A percentile compares a stretch with the other conserved stretches of the same genome.
Evolutionary conservation across 2,329 filamentous ascomycete genomes (phyloP).

Genomic region (Aspergillus carbonarius): DNA sequence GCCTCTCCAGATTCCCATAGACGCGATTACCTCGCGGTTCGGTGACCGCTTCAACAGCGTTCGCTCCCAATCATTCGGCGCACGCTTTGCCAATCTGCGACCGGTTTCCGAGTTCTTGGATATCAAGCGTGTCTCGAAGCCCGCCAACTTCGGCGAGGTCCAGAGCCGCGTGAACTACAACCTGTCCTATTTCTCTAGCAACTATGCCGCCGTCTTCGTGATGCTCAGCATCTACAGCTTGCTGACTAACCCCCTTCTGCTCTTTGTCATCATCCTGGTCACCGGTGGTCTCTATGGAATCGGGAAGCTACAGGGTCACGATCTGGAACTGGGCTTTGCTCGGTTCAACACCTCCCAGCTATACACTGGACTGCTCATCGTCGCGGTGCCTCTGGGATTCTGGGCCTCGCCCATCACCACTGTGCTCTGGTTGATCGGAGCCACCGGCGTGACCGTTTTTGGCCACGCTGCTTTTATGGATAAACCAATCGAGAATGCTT

Average conservation of each 20-base stretch:
- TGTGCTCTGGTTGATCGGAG: slow-evolving; percentile 92
- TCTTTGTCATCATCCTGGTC: slow-evolving; percentile 91
- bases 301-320: slow-evolving; percentile 81
- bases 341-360: slow-evolving; percentile 88
- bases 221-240: slow-evolving; percentile 97
- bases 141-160: slow-evolving; percentile 82
- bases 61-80: slow-evolving; percentile 72
- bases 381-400: slow-evolving; percentile 81
- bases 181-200: slow-evolving; percentile 94
- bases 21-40: slow-evolving; percentile 85
- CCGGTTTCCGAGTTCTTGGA: slow-evolving; percentile 93
- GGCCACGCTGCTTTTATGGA: slow-evolving; percentile 96
- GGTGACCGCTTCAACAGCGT: slow-evolving; percentile 86
- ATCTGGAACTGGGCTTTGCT: slow-evolving; percentile 81
- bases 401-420: slow-evolving; percentile 81
- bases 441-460: slow-evolving; percentile 87
- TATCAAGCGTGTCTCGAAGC: slow-evolving; percentile 92
- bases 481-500: slow-evolving; percentile 99
- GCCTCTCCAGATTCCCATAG: slow-evolving; percentile 88
- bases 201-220: slow-evolving; percentile 89
- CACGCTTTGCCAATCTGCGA: slow-evolving; percentile 87
- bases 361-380: slow-evolving; percentile 81
- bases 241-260: slow-evolving; percentile 78
- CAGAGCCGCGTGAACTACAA: slow-evolving; percentile 98
- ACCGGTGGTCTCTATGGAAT: slow-evolving; percentile 86